phyloP scores from a whole-genome alignment of 2,329 filamentous ascomycete genomes.

The Colletotrichum lindemuthianum region DNA sequence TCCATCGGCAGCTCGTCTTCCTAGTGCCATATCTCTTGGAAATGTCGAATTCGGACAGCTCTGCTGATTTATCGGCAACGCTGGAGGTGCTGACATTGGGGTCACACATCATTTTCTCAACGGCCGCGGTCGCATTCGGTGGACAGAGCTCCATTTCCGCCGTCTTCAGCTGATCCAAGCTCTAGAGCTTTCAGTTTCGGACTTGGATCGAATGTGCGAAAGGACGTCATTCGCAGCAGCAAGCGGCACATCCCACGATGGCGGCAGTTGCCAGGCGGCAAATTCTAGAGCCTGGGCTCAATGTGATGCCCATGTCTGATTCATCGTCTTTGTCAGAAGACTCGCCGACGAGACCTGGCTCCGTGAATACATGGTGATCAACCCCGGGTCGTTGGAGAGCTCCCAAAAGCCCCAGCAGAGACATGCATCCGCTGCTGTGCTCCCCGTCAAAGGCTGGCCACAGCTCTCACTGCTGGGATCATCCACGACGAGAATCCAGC shows the following conservation, averaged over 20 bases:
- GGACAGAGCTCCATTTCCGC: neutral
- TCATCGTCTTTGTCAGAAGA: neutral
- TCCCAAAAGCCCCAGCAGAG: neutral
- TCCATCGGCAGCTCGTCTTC: slow-evolving; percentile 7
- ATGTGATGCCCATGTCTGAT: neutral
- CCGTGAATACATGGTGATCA: neutral
- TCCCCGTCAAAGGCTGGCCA: slow-evolving; percentile 9
- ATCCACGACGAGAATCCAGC: neutral
- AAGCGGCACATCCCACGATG: neutral
- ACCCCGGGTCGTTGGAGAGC: neutral
- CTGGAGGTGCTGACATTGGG: neutral
- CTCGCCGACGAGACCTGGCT: neutral
- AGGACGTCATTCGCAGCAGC: slow-evolving; percentile 5
- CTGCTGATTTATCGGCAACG: slow-evolving; percentile 19
- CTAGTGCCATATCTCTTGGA: slow-evolving; percentile 7
- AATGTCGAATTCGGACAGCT: slow-evolving; percentile 2
- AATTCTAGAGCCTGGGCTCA: no score
- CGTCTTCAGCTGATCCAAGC: slow-evolving; percentile 15
- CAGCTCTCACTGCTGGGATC: neutral
- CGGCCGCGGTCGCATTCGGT: slow-evolving; percentile 28
- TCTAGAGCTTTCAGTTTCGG: neutral
- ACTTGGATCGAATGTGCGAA: neutral
- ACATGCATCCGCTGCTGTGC: slow-evolving; percentile 7
- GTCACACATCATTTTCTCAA: slow-evolving; percentile 1
- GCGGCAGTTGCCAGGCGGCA: neutral